A percentile compares a stretch with the other conserved stretches of the same genome.
phyloP scores from a whole-genome alignment of 768 basidiomycete species.

The Pleurotus giganteus region DNA sequence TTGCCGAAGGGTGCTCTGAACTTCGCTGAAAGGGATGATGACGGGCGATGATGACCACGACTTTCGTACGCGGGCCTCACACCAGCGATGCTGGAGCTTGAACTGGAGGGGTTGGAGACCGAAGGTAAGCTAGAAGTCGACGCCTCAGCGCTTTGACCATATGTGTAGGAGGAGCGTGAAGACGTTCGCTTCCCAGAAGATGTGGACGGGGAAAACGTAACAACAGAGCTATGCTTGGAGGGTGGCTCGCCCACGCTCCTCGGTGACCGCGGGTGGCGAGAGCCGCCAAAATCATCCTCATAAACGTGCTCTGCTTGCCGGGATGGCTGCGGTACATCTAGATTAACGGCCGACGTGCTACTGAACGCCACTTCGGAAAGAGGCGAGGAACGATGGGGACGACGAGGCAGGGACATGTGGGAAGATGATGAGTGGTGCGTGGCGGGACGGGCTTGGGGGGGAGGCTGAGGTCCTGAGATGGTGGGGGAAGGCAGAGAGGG shows the following conservation, averaged over 20 bases:
- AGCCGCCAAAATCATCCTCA: constrained; percentile 14
- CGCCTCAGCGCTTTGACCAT: neutral
- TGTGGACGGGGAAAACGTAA: neutral
- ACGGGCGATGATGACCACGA: too few species aligned
- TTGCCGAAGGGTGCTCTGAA: too few species aligned
- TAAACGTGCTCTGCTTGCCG: constrained; percentile 14
- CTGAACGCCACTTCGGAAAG: constrained; percentile 37
- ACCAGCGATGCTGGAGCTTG: neutral
- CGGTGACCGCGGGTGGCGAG: constrained; percentile 8
- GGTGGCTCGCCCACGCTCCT: neutral
- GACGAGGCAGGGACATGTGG: constrained; percentile 17
- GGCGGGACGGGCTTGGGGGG: neutral
- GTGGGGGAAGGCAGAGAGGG: neutral
- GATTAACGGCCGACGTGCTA: neutral
- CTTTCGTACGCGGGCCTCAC: too few species aligned
- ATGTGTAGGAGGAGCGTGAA: neutral
- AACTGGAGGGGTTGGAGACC: neutral
- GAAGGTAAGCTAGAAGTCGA: neutral
- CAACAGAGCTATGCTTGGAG: neutral
- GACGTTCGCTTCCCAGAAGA: neutral
- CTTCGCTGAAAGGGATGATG: too few species aligned
- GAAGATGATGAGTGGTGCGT: neutral
- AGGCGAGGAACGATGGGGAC: constrained; percentile 40
- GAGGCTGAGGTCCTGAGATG: neutral
- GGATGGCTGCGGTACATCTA: constrained; percentile 13